Percentiles rank a stretch among this genome's conserved stretches.
These are phyloP conservation scores for Fusarium sp. DNA, from an alignment of 2,329 filamentous ascomycete species.

Conservation along the genomic window DNA sequence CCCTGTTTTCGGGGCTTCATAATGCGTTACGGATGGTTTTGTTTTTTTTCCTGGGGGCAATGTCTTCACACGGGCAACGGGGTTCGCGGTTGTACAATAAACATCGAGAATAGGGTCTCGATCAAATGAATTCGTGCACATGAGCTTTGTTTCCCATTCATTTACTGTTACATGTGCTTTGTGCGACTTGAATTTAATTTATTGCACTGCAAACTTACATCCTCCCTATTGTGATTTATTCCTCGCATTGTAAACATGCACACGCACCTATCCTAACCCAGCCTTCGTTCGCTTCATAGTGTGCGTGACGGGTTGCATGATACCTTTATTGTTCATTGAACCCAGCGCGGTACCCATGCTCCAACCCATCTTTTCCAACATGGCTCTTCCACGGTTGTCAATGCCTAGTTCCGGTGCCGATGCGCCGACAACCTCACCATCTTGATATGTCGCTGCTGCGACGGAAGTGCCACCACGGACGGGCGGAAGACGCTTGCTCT, in stretches of 20 bases:
- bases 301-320: conserved; percentile 86
- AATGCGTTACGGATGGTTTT: conserved; percentile 82
- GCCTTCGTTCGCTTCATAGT: conserved; percentile 89
- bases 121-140: conserved; percentile 73
- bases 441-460: conserved; percentile 68
- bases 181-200: background rate
- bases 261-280: conserved; percentile 73
- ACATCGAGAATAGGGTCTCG: conserved; percentile 73
- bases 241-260: too few relatives aligned
- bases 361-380: conserved; percentile 99
- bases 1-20: conserved; percentile 65
- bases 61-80: conserved; percentile 77
- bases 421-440: conserved; percentile 90
- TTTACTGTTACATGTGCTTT: conserved; percentile 8
- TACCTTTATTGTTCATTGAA: conserved; percentile 85
- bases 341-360: conserved; percentile 87
- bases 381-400: conserved; percentile 85
- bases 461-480: conserved; percentile 43
- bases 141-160: conserved; percentile 55
- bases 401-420: conserved; percentile 85
- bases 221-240: too few relatives aligned
- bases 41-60: conserved; percentile 74
- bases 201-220: background rate
- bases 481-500: conserved; percentile 47
- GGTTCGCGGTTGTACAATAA: conserved; percentile 82